phyloP scores from a whole-genome alignment of 108 stramenopile genomes.

The Nitzschia palea region DNA sequence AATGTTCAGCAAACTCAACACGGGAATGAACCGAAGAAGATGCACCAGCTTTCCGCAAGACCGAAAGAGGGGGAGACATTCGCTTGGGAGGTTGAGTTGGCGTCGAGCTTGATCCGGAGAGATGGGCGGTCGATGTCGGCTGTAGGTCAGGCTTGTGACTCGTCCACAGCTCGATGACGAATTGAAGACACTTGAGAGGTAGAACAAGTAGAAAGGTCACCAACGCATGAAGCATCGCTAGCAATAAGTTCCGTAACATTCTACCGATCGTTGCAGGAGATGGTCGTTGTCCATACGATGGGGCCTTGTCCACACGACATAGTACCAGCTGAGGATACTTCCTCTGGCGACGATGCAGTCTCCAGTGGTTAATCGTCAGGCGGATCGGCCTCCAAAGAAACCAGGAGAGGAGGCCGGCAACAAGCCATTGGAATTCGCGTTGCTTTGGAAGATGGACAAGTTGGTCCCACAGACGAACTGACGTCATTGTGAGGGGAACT shows the following conservation, averaged over 20 bases:
- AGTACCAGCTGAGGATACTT: slow-evolving; percentile 8
- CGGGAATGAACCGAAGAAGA: background rate
- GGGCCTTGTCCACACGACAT: too few species aligned
- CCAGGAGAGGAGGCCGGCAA: background rate
- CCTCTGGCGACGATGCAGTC: background rate
- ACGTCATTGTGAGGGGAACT: too few species aligned
- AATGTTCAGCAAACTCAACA: slow-evolving; percentile 2
- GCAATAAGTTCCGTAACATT: too few species aligned
- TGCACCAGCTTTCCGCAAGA: background rate
- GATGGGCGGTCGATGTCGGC: too few species aligned
- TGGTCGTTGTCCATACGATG: too few species aligned
- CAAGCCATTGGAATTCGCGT: background rate
- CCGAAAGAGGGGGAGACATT: background rate
- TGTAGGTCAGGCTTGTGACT: too few species aligned
- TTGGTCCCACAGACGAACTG: too few species aligned
- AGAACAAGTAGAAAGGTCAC: background rate
- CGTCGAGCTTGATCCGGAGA: too few species aligned
- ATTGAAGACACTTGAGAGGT: background rate
- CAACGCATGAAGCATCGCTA: background rate
- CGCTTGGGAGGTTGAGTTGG: too few species aligned
- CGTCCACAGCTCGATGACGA: background rate
- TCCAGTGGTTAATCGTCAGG: background rate
- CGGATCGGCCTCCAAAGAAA: background rate
- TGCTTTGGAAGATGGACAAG: too few species aligned
- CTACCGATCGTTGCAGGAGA: too few species aligned